Base-by-base conservation (phyloP, 2,329 filamentous ascomycete species). In the Nemania bipapillata region DNA sequence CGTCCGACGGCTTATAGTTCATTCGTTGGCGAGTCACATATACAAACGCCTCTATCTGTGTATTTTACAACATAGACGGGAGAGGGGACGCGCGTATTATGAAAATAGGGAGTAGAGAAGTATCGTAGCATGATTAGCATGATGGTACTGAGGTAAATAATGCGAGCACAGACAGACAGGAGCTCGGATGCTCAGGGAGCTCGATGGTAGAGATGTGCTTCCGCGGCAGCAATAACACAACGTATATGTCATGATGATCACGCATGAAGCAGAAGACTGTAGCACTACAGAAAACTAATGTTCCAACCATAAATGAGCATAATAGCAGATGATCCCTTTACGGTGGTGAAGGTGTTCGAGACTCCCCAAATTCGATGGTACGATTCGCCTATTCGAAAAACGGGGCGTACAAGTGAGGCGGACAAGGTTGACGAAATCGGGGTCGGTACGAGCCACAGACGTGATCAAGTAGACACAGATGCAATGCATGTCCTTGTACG, bases 361-460 rank as follows among this genome's bases (percentile, higher is more conserved):
- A 59, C 52, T 69, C 45, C 35, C 28, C 17, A 24, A 54, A 58
- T 42, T 56, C 45, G 30, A 42, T 54, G 28, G 66, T 63, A 62
- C 63, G 60, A 71, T 71, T 71, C 69, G 66, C 58, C 55, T 66
- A 53, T 52, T 42, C 26, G 40, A 54, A 63, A 76, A 76, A 75
- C 61, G 72, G 74, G 75, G 75, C 74, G 73, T 68, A 63, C 69
- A 75, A 77, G 75, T 76, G 75, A 77, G 75, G 75, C 75, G 75
- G 72, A 74, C 74, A 70, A 69, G 64, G 57, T 69, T 73, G 72
- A 71, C 66, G 68, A 66, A 70, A 72, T 71, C 64, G 73, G 72
- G 72, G 72, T 72, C 70, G 71, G 69, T 70, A 70, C 71, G 60
- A 72, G 72, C 68, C 69, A 73, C 69, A 70, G 59, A 63, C 42